Evolutionary conservation across 441 rosid genomes (phyloP), one percentile per base, ranked within the genome.

Genomic region (Hura crepitans): DNA sequence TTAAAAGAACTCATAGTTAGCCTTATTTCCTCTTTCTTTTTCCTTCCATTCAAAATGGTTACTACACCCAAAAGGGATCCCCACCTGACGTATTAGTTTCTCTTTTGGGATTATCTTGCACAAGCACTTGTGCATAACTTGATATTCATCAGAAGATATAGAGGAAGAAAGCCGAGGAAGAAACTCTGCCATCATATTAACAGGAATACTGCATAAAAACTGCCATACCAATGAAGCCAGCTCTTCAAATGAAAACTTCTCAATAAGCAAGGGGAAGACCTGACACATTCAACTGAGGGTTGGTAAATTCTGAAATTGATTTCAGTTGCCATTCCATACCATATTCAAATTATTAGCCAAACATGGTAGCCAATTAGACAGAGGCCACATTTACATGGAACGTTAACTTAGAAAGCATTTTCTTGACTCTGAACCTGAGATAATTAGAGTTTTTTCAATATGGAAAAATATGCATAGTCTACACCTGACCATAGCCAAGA

Each of bases 201-300:
- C 97, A 72, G 99, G 98, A 86, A 96, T 89, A 81, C 99, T 91
- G 79, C 99, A 96, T 47, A 96, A 82, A 81, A 91, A 96, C 81
- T 96, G 97, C 98, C 99, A 91, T 12, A 93, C 96, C 73, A 96
- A 73, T 30, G 92, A 93, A 59, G 96, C 96, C 76, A 92, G 99
- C 83, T 96, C 99, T 70, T 69, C 85, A 74, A 87, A 86, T 22
- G 96, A 84, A 74, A 88, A 96, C 81, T 88, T 93, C 81, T 93
- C 97, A 33, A 86, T 87, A 58, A 96, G 87, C 85, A 96, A 81
- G 35, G 99, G 99, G 73, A 89, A 91, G 39, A 96, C 97, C 97
- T 95, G 81, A 62, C 42, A 69, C 61, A 37, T 49, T 49, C 80
- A 78, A 73, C 57, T 47, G 76, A 18, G 68, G 66, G 69, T 25